phyloP scores from a whole-genome alignment of 1,139 yeast species.

The Pichiaceae sp. region DNA sequence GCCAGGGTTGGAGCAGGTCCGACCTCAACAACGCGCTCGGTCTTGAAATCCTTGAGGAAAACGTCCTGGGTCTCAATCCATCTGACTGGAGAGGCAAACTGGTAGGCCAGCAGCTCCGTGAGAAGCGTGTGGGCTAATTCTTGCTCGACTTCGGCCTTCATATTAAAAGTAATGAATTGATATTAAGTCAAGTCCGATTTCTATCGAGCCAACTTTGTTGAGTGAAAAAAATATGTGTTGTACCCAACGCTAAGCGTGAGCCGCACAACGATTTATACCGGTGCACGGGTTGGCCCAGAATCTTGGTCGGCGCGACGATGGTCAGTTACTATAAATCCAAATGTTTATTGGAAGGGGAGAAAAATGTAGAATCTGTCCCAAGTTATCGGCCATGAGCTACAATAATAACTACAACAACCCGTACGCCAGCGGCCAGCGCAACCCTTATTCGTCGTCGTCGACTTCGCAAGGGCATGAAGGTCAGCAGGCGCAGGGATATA shows the following conservation, averaged over 20 bases:
- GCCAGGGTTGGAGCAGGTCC: constrained; percentile 99
- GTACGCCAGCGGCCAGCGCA: constrained; percentile 1
- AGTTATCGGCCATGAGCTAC: constrained; percentile 4
- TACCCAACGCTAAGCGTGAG: neutral
- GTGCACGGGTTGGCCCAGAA: too few relatives aligned
- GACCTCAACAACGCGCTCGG: constrained; percentile 95
- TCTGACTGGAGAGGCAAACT: constrained; percentile 98
- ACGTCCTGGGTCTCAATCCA: constrained; percentile 99
- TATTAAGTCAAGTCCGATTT: too few relatives aligned
- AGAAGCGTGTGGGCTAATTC: constrained; percentile 91
- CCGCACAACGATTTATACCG: too few relatives aligned
- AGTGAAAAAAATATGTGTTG: too few relatives aligned
- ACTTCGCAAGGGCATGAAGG: neutral
- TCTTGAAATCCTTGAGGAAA: constrained; percentile 83
- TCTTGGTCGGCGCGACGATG: too few relatives aligned
- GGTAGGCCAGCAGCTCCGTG: constrained; percentile 95
- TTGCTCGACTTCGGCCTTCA: constrained; percentile 98
- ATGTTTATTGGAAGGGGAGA: too few relatives aligned
- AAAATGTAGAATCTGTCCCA: too few relatives aligned
- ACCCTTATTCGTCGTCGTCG: neutral
- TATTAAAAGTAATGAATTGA: too few relatives aligned
- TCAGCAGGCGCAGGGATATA: neutral
- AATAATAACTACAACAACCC: constrained; percentile 3
- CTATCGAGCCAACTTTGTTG: too few relatives aligned
- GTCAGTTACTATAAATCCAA: too few relatives aligned